Evolutionary conservation across 306 rosid genomes (phyloP), one percentile per base, ranked within the genome.

Genomic region (Gleditsia sinensis): DNA sequence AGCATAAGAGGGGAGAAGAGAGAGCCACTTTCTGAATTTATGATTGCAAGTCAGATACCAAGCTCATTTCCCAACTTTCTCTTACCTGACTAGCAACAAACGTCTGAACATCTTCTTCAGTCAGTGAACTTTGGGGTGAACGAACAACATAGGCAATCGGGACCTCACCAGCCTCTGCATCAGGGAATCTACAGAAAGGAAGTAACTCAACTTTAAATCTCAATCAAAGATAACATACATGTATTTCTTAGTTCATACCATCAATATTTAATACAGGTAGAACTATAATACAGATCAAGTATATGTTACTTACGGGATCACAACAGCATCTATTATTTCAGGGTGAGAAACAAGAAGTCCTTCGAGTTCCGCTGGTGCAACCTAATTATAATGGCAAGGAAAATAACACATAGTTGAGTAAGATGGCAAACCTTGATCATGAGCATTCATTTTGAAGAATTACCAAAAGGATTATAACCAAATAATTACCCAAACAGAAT

Each of bases 331-430:
- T 53, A 88, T 74, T 78, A 94, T 87, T 81, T 91, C 96, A 50
- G 97, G 93, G 82, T 94, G 97, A 83, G 97, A 91, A 78, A 94
- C 83, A 36, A 94, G 92, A 69, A 91, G 85, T 45, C 93, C 97
- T 86, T 94, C 98, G 43, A 94, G 95, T 79, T 91, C 98, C 40
- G 98, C 97, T 46, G 98, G 98, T 3, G 98, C 98, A 80, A 94
- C 97, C 97, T 91, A 80, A 28, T 30, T 67, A 71, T 37, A 75
- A 58, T 21, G 40, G 71, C 40, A 34, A 67, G 49, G 8, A 23
- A 64, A 73, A 60, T 32, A 45, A 62, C 19, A 62, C 51, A 53
- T 27, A 20, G 50, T 68, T 58, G 30, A 58, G 33, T 13, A 56
- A 12, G 33, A 61, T 25, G 59, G 30, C 23, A 69, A 33, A 20